Percentiles rank a stretch among this genome's conserved stretches.
These are phyloP conservation scores for Alternaria gansuensis DNA, from an alignment of 2,329 filamentous ascomycete genomes.

Conservation along the genomic window DNA sequence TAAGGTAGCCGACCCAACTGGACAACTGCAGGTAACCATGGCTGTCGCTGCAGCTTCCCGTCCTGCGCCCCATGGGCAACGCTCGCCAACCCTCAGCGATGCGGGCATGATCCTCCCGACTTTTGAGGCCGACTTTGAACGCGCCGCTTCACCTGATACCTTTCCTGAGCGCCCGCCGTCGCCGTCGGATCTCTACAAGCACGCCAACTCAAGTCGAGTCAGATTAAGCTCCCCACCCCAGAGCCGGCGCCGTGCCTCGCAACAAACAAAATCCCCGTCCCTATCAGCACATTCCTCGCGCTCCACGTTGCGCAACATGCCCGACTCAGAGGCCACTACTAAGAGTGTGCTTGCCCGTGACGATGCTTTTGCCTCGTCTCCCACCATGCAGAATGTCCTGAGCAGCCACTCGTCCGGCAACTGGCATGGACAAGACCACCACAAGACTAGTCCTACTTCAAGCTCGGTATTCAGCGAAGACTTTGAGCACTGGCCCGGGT, in stretches of 20 bases:
- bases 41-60: slow-evolving; percentile 34
- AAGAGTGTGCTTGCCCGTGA: slow-evolving; percentile 26
- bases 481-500: slow-evolving; percentile 54
- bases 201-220: slow-evolving; percentile 35
- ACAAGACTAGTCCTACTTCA: slow-evolving; percentile 47
- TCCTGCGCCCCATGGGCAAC: slow-evolving; percentile 28
- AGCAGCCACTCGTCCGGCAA: slow-evolving; percentile 24
- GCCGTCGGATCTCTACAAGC: slow-evolving; percentile 45
- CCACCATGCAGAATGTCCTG: slow-evolving; percentile 41
- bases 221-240: slow-evolving; percentile 44
- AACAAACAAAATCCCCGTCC: slow-evolving; percentile 42
- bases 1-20: slow-evolving; percentile 31
- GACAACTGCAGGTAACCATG: slow-evolving; percentile 30
- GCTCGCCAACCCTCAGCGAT: slow-evolving; percentile 86
- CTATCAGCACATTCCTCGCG: slow-evolving; percentile 48
- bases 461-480: slow-evolving; percentile 58
- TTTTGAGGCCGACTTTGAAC: slow-evolving; percentile 34
- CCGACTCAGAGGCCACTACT: slow-evolving; percentile 30
- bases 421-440: slow-evolving; percentile 35
- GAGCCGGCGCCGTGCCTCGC: slow-evolving; percentile 42
- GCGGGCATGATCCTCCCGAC: slow-evolving; percentile 93
- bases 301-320: slow-evolving; percentile 49
- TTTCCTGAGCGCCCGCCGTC: slow-evolving; percentile 59
- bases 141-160: slow-evolving; percentile 62
- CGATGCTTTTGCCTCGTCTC: slow-evolving; percentile 47